These are phyloP conservation scores for Ajuga reptans DNA, from an alignment of 305 asterid species.

Conservation along the genomic window DNA sequence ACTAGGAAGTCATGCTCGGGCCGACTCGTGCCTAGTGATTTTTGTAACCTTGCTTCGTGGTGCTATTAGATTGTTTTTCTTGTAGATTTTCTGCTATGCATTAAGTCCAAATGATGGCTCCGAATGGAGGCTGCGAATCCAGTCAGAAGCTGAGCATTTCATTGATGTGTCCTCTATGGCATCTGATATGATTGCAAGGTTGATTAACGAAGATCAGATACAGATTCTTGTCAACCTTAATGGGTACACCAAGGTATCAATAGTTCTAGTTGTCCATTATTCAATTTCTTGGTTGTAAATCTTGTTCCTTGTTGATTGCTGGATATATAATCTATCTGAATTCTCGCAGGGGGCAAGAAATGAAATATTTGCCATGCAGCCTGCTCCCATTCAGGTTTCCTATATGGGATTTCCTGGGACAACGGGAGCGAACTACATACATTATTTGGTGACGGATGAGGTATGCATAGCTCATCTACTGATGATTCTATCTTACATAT, in stretches of 20 bases:
- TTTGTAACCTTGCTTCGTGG: no score
- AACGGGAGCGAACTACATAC: constrained; percentile 86
- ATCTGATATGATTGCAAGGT: constrained; percentile 81
- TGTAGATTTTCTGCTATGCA: constrained; percentile 92
- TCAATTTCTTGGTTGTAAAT: neutral
- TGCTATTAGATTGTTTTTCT: constrained; percentile 4
- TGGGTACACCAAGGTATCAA: constrained; percentile 87
- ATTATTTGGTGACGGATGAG: constrained; percentile 95
- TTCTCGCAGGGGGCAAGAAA: constrained; percentile 83
- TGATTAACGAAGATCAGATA: constrained; percentile 87
- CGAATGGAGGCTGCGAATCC: constrained; percentile 90
- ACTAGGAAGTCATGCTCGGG: no score
- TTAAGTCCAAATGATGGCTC: constrained; percentile 90
- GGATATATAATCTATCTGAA: constrained; percentile 8
- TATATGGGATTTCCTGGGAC: constrained; percentile 99
- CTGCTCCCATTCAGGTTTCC: constrained; percentile 98
- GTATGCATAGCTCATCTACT: constrained; percentile 28
- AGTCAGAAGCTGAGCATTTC: constrained; percentile 88
- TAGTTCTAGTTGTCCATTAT: neutral
- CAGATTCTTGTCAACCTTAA: constrained; percentile 92
- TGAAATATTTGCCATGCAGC: constrained; percentile 97
- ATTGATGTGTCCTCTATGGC: constrained; percentile 83
- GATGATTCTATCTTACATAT: neutral
- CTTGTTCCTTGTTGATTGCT: neutral
- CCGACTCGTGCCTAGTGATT: no score